Conservation (phyloP, 345 rosid species). For the Melaleuca quinquenervia region DNA sequence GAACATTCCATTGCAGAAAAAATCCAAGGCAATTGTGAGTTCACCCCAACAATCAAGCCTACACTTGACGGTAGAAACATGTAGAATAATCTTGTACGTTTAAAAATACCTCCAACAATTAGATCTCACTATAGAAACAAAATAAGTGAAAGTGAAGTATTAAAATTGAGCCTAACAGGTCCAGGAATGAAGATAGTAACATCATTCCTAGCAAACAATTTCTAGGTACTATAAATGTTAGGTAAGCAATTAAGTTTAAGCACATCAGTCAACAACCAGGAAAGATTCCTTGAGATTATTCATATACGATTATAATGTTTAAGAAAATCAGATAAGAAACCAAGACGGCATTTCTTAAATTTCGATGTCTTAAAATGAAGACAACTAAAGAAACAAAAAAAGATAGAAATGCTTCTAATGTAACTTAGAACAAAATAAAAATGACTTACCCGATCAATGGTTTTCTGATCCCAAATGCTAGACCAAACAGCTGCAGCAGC, state of each 20-base stretch:
- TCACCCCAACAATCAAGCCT: neutral
- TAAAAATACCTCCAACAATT: neutral
- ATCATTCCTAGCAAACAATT: neutral
- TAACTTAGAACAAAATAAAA: slow-evolving; percentile 2
- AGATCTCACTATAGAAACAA: neutral
- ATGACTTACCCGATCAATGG: slow-evolving; percentile 74
- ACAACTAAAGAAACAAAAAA: neutral
- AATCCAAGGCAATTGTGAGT: neutral
- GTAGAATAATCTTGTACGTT: neutral
- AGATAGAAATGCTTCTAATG: neutral
- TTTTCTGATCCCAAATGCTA: slow-evolving; percentile 86
- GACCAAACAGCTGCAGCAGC: slow-evolving; percentile 95
- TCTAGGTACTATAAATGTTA: neutral
- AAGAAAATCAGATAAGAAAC: neutral
- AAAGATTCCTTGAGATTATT: neutral
- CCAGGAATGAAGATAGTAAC: neutral
- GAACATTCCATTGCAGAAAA: neutral
- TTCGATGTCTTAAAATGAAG: neutral
- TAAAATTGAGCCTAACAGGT: neutral
- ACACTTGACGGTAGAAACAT: neutral
- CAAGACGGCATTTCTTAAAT: neutral
- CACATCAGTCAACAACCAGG: neutral
- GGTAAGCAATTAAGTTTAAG: neutral
- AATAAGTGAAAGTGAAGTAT: neutral
- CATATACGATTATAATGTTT: neutral